Evolutionary conservation across 2,329 filamentous ascomycete species (phyloP).

Genomic region (Claviceps fusiformis): DNA sequence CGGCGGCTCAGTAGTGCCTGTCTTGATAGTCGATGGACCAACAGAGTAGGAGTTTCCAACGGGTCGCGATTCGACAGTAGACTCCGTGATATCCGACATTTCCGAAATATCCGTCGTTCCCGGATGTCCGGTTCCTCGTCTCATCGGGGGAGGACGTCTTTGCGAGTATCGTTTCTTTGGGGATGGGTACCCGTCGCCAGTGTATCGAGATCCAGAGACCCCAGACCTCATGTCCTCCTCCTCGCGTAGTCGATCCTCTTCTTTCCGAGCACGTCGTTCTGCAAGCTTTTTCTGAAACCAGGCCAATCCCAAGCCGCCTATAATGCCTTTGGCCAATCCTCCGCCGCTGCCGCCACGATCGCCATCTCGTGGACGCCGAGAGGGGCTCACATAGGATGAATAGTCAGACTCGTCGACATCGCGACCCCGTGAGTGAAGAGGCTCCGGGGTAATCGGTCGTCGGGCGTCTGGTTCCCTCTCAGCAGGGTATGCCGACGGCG

Average conservation of each 20-base stretch:
- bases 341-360: slow-evolving; percentile 27
- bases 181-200: slow-evolving; percentile 50
- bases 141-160: slow-evolving; percentile 15
- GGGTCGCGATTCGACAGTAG: slow-evolving; percentile 19
- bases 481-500: slow-evolving; percentile 31
- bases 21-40: slow-evolving; percentile 7
- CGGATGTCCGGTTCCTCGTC: slow-evolving; percentile 18
- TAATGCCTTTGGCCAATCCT: slow-evolving; percentile 40
- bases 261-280: slow-evolving; percentile 34
- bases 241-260: slow-evolving; percentile 31
- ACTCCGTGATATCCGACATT: slow-evolving; percentile 23
- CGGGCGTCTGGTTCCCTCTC: slow-evolving; percentile 25
- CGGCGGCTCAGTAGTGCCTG: slow-evolving; percentile 11
- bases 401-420: slow-evolving; percentile 43
- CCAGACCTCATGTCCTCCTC: slow-evolving; percentile 46
- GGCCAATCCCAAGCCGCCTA: slow-evolving; percentile 52
- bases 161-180: slow-evolving; percentile 27
- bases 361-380: slow-evolving; percentile 36
- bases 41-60: slow-evolving; percentile 14
- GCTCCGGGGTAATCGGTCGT: slow-evolving; percentile 32
- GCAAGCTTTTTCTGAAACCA: slow-evolving; percentile 55
- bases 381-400: slow-evolving; percentile 50
- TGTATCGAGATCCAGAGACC: slow-evolving; percentile 49
- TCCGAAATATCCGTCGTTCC: slow-evolving; percentile 15
- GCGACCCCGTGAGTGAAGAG: slow-evolving; percentile 30